Evolutionary conservation across 2,329 filamentous ascomycete genomes (phyloP), one percentile per base, ranked within the genome.

Genomic region (Thelonectria rubi): DNA sequence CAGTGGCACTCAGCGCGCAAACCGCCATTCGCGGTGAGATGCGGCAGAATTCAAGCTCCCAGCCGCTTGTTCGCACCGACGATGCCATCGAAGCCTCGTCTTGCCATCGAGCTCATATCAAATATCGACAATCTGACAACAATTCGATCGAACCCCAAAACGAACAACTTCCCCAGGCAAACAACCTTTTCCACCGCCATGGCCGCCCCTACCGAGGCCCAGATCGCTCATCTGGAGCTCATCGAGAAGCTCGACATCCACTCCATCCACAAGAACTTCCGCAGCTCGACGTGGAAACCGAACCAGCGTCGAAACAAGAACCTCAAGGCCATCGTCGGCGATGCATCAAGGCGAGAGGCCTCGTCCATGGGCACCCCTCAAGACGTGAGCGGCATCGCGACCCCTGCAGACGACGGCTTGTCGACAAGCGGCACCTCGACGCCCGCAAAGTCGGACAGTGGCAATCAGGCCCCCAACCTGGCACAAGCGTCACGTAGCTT

Each of bases 221-320:
- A 92, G 75, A 90, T 95, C 65, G 90, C 90, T 48, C 94, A 98
- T 75, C 91, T 92, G 76, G 86, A 88, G 69, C 90, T 98, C 63
- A 89, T 99, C 69, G 93, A 97, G 78, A 83, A 91, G 76, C 91
- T 98, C 73, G 95, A 99, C 82, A 93, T 97, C 73, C 90, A 95
- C 77, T 87, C 88, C 62, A 87, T 92, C 74, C 88, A 88, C 71
- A 97, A 96, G 80, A 91, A 88, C 73, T 99, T 97, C 83, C 94
- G 94, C 77, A 97, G 93, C 75, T 83, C 91, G 3, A 81, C 88
- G 76, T 99, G 95, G 95, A 93, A 92, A 74, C 93, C 95, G 15
- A 93, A 94, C 68, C 91, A 94, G 78, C 93, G 95, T 53, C 92
- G 95, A 78, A 99, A 99, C 86, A 99, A 99, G 83, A 98, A 97